Conservation (phyloP, 2,329 filamentous ascomycete species). For the Lasiodiplodia sp. region DNA sequence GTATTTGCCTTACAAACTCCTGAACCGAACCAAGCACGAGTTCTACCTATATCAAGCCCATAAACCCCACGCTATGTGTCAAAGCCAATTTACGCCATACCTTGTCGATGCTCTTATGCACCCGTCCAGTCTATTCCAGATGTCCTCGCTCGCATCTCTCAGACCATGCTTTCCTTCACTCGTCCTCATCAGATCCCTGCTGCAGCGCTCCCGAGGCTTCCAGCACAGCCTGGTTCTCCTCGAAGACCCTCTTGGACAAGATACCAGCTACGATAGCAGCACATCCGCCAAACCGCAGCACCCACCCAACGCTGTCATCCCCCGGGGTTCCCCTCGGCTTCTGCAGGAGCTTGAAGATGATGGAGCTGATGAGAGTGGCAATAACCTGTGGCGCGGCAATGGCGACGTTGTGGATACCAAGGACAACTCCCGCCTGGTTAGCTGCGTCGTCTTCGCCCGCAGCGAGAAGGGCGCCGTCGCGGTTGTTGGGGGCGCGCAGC, state of each 20-base stretch:
- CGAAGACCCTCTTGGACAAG: constrained; percentile 71
- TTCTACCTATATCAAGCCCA: neutral
- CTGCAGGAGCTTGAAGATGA: constrained; percentile 85
- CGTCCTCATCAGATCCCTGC: neutral
- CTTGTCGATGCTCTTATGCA: neutral
- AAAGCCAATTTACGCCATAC: neutral
- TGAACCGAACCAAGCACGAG: neutral
- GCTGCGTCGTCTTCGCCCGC: constrained; percentile 62
- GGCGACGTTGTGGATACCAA: constrained; percentile 95
- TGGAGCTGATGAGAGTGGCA: constrained; percentile 81
- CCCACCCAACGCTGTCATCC: constrained; percentile 86
- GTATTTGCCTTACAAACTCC: neutral
- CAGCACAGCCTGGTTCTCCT: constrained; percentile 55
- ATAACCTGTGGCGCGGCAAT: constrained; percentile 91
- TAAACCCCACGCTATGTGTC: neutral
- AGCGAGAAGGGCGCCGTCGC: constrained; percentile 50
- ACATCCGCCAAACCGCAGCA: constrained; percentile 82
- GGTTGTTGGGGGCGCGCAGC: constrained; percentile 42
- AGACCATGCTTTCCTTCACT: neutral
- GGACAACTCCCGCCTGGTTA: constrained; percentile 85
- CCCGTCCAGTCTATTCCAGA: neutral
- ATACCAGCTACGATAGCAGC: constrained; percentile 80
- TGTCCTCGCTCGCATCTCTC: neutral
- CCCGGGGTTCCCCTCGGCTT: constrained; percentile 85
- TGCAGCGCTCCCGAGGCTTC: constrained; percentile 1